Percentiles rank a stretch among this genome's conserved stretches.
Evolutionary conservation across 1,284 basidiomycete genomes (phyloP).

Genomic region (Quambalaria eucalypti): DNA sequence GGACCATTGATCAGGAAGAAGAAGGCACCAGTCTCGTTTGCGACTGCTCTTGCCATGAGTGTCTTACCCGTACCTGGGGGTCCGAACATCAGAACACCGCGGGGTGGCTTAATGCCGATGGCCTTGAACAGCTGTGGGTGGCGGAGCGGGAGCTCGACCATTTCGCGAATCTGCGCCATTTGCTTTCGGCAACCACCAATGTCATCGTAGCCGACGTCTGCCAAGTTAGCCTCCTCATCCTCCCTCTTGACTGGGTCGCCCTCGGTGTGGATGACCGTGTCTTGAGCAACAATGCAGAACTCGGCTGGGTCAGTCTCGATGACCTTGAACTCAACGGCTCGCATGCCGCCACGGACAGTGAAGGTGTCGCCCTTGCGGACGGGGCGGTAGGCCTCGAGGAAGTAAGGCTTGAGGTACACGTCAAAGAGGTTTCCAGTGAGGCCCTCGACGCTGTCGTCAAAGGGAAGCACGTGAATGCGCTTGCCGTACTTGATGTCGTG

Average conservation of each 20-base stretch:
- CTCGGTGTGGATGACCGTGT: slow-evolving; percentile 94
- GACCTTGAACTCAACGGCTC: slow-evolving; percentile 89
- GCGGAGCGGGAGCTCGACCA: slow-evolving; percentile 91
- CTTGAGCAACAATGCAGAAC: slow-evolving; percentile 93
- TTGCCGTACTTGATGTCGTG: slow-evolving; percentile 99
- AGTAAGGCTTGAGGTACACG: slow-evolving; percentile 96
- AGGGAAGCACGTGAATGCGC: slow-evolving; percentile 89
- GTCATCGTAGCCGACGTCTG: slow-evolving; percentile 97
- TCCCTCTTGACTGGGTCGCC: slow-evolving; percentile 98
- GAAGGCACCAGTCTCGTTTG: slow-evolving; percentile 98
- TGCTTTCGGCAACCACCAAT: slow-evolving; percentile 98
- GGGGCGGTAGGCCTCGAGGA: slow-evolving; percentile 95
- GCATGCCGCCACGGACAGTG: slow-evolving; percentile 76
- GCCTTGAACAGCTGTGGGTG: slow-evolving; percentile 99
- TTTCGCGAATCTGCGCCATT: slow-evolving; percentile 98
- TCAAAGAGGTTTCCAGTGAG: slow-evolving; percentile 97
- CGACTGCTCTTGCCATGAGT: slow-evolving; percentile 93
- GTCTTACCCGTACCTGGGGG: slow-evolving; percentile 47
- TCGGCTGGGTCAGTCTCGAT: slow-evolving; percentile 83
- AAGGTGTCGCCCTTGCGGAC: slow-evolving; percentile 96
- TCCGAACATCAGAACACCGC: slow-evolving; percentile 51
- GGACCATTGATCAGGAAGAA: slow-evolving; percentile 99
- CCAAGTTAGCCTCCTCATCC: slow-evolving; percentile 93
- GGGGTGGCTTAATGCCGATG: slow-evolving; percentile 98
- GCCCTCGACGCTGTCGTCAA: slow-evolving; percentile 94